Evolutionary conservation across 2,329 filamentous ascomycete genomes (phyloP).

Genomic region (Pseudocercospora ulei): DNA sequence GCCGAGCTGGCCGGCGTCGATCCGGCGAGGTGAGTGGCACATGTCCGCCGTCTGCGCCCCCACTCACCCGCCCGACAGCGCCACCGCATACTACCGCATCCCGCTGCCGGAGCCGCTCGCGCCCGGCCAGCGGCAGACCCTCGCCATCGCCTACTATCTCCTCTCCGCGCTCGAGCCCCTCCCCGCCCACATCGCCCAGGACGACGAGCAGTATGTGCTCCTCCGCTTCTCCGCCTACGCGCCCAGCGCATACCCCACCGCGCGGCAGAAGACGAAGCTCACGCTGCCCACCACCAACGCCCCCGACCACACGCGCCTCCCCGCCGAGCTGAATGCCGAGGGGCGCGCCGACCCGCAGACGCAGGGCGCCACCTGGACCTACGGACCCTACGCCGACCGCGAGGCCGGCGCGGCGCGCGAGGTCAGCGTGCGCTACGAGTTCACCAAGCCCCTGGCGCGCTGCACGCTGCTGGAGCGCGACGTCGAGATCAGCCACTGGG

Average conservation of each 20-base stretch:
- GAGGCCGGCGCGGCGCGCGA: slow-evolving; percentile 65
- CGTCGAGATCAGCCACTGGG: slow-evolving; percentile 95
- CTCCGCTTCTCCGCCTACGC: slow-evolving; percentile 80
- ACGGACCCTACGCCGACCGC: slow-evolving; percentile 77
- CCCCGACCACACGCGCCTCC: slow-evolving; percentile 64
- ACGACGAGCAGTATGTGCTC: slow-evolving; percentile 73
- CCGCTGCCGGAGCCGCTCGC: slow-evolving; percentile 65
- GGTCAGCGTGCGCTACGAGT: slow-evolving; percentile 80
- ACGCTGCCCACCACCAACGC: slow-evolving; percentile 72
- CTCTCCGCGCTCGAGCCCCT: slow-evolving; percentile 71
- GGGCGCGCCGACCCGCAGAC: slow-evolving; percentile 63
- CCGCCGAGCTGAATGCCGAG: slow-evolving; percentile 48
- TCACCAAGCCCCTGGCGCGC: slow-evolving; percentile 81
- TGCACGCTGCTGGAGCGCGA: slow-evolving; percentile 74
- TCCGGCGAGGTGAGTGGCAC: slow-evolving; percentile 42
- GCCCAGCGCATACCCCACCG: slow-evolving; percentile 70
- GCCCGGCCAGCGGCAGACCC: slow-evolving; percentile 67
- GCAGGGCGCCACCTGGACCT: slow-evolving; percentile 75
- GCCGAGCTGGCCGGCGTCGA: slow-evolving; percentile 55
- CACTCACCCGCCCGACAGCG: slow-evolving; percentile 25
- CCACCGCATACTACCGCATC: slow-evolving; percentile 68
- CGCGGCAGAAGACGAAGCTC: slow-evolving; percentile 94
- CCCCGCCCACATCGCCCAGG: slow-evolving; percentile 71
- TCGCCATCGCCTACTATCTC: slow-evolving; percentile 76
- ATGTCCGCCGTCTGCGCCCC: too few species aligned